Conservation (phyloP, 2,329 filamentous ascomycete genomes). For the Pyrenochaeta sp. region DNA sequence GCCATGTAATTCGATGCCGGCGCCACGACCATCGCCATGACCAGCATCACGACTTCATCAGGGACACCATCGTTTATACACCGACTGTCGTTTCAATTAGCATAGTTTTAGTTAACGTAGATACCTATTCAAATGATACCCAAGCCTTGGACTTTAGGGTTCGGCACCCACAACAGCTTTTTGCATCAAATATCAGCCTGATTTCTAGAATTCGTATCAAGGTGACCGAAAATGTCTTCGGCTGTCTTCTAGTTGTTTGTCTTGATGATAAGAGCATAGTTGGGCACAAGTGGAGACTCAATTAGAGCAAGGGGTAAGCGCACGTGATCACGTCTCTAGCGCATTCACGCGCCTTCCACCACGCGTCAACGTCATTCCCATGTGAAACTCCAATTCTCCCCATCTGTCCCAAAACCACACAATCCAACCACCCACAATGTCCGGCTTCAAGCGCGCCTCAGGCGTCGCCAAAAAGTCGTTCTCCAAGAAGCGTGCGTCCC, state of each 20-base stretch:
- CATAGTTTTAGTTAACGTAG: neutral
- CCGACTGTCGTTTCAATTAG: neutral
- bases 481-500: conserved; percentile 33
- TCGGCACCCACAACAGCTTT: too few species aligned
- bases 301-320: neutral
- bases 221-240: too few species aligned
- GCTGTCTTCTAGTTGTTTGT: too few species aligned
- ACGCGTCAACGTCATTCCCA: conserved; percentile 11
- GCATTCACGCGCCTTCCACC: conserved; percentile 12
- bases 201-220: too few species aligned
- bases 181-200: too few species aligned
- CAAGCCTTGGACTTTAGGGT: neutral
- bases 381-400: neutral
- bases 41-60: neutral
- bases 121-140: neutral
- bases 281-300: too few species aligned
- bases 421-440: conserved; percentile 10
- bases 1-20: conserved; percentile 12
- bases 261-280: too few species aligned
- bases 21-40: too few species aligned
- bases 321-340: conserved; percentile 27
- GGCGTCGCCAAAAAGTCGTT: conserved; percentile 24
- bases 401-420: neutral
- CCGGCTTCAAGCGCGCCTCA: conserved; percentile 27
- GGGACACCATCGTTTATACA: too few species aligned